phyloP scores from a whole-genome alignment of 352 stramenopile species.

The Thraustotheca clavata region DNA sequence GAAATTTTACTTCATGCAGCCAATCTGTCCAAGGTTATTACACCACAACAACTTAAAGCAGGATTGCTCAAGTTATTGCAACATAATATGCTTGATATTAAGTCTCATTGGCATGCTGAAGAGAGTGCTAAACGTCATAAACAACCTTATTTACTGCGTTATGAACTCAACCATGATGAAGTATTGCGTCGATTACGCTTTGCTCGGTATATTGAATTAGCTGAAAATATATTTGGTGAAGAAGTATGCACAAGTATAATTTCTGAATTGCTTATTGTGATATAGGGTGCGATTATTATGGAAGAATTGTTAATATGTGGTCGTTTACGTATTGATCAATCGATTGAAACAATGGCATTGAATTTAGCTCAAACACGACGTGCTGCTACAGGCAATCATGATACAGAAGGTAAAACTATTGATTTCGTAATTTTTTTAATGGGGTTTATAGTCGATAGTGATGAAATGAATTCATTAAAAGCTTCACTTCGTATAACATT shows the following conservation, averaged over 20 bases:
- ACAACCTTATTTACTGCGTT: constrained; percentile 18
- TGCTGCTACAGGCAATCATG: constrained; percentile 10
- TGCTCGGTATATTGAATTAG: constrained; percentile 72
- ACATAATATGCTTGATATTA: constrained; percentile 75
- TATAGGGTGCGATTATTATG: constrained; percentile 77
- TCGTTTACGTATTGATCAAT: constrained; percentile 78
- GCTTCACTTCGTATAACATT: constrained; percentile 52
- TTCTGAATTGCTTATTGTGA: not conserved
- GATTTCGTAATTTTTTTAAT: not conserved
- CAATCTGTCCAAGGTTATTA: constrained; percentile 30
- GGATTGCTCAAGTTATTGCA: constrained; percentile 80
- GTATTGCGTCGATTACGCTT: constrained; percentile 77
- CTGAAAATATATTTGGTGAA: constrained; percentile 61
- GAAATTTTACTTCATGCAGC: constrained; percentile 58
- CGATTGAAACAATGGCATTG: constrained; percentile 73
- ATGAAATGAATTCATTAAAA: constrained; percentile 63
- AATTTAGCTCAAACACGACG: constrained; percentile 53
- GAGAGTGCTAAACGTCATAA: constrained; percentile 19
- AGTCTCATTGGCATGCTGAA: constrained; percentile 21
- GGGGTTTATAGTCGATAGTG: constrained; percentile 25
- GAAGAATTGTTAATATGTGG: constrained; percentile 80
- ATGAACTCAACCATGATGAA: constrained; percentile 71
- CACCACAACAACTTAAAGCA: constrained; percentile 60
- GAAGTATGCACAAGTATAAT: constrained; percentile 26
- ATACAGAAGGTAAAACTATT: constrained; percentile 47